phyloP scores from a whole-genome alignment of 1,284 basidiomycete genomes.

The Coniophora puteana region DNA sequence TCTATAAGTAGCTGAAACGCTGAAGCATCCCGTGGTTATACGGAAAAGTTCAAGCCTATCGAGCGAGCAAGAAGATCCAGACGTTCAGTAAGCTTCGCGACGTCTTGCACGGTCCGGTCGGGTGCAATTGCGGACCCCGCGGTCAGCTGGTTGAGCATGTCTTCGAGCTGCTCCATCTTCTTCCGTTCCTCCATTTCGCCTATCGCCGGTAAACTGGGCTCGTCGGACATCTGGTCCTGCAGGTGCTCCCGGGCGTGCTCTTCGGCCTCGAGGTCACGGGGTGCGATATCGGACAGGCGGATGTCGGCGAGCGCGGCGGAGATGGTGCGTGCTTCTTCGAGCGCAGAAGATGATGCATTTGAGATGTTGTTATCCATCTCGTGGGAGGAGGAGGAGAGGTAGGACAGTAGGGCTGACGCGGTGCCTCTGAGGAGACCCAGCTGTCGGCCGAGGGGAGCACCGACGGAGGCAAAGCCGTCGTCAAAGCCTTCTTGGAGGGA shows the following conservation, averaged over 20 bases:
- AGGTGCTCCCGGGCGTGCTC: constrained; percentile 66
- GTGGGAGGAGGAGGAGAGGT: constrained; percentile 33
- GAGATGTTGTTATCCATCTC: constrained; percentile 3
- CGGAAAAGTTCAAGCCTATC: too few species aligned
- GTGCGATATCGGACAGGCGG: constrained; percentile 63
- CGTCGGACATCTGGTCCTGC: constrained; percentile 32
- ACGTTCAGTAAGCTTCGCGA: too few species aligned
- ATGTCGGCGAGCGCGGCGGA: constrained; percentile 49
- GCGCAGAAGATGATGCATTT: constrained; percentile 10
- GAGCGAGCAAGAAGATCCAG: too few species aligned
- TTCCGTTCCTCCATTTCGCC: constrained; percentile 44
- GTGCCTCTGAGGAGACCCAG: constrained; percentile 70
- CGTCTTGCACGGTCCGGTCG: too few species aligned
- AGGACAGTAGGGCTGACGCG: constrained; percentile 54
- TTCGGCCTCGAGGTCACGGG: constrained; percentile 69
- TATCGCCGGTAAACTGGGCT: constrained; percentile 29
- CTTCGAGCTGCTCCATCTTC: constrained; percentile 51
- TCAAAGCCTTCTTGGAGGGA: constrained; percentile 82
- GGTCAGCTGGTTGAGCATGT: constrained; percentile 47
- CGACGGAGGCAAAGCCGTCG: constrained; percentile 66
- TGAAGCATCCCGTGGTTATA: too few species aligned
- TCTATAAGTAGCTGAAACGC: too few species aligned
- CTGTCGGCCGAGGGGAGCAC: constrained; percentile 70
- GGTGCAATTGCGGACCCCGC: too few species aligned
- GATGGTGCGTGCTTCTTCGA: constrained; percentile 49